Evolutionary conservation across 805 yeast species (phyloP).

Genomic region (Yarrowia alimentaria): DNA sequence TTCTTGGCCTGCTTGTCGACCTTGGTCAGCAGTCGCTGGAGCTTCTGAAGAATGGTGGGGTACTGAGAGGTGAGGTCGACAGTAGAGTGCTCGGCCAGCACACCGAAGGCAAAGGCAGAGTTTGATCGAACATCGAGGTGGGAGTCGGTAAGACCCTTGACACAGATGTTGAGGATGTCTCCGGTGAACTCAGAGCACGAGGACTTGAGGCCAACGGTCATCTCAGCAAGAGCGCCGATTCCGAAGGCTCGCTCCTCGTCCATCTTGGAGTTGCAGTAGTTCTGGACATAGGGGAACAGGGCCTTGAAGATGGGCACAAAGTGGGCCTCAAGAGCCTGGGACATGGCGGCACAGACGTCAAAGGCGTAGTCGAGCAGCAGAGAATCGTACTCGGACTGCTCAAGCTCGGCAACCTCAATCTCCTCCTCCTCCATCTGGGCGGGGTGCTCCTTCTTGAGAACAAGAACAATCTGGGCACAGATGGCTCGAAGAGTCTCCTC

Average conservation of each 20-base stretch:
- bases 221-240: slow-evolving; percentile 88
- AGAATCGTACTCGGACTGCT: slow-evolving; percentile 52
- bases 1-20: slow-evolving; percentile 66
- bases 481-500: slow-evolving; percentile 60
- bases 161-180: slow-evolving; percentile 69
- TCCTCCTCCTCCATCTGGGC: slow-evolving; percentile 72
- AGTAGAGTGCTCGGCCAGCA: slow-evolving; percentile 55
- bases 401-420: slow-evolving; percentile 52
- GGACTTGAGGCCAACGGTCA: slow-evolving; percentile 68
- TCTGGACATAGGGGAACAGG: slow-evolving; percentile 62
- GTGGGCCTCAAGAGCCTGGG: slow-evolving; percentile 74
- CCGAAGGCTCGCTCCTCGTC: slow-evolving; percentile 76
- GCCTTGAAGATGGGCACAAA: slow-evolving; percentile 70
- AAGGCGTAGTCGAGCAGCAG: slow-evolving; percentile 78
- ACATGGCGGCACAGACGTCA: slow-evolving; percentile 77
- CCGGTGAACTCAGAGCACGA: slow-evolving; percentile 61
- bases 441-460: slow-evolving; percentile 78
- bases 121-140: slow-evolving; percentile 89
- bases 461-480: slow-evolving; percentile 66
- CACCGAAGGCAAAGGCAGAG: slow-evolving; percentile 94
- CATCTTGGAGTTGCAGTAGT: slow-evolving; percentile 59
- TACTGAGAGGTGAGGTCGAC: slow-evolving; percentile 59
- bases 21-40: slow-evolving; percentile 71
- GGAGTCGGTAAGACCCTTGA: slow-evolving; percentile 66
- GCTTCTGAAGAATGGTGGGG: slow-evolving; percentile 62